Evolutionary conservation across 768 basidiomycete genomes (phyloP).

Genomic region (Neoboletus brunneissimus): DNA sequence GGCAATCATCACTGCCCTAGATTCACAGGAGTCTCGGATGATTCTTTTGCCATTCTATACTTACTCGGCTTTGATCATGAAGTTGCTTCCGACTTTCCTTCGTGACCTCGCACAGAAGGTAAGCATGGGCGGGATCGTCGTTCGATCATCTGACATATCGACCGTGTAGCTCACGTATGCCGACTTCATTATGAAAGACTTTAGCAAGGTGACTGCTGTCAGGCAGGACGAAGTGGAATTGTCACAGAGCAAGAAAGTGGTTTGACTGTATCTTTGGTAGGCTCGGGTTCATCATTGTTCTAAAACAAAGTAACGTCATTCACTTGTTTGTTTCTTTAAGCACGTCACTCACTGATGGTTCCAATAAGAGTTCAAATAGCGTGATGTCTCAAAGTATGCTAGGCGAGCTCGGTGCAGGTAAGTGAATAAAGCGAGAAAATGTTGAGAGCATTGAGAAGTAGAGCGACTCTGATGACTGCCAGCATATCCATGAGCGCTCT

Average conservation of each 20-base stretch:
- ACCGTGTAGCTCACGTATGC: conserved; percentile 56
- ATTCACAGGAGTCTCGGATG: conserved; percentile 71
- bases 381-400: no score
- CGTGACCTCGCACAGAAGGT: conserved; percentile 80
- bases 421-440: no score
- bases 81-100: conserved; percentile 65
- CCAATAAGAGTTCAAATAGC: neutral
- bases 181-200: conserved; percentile 68
- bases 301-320: neutral
- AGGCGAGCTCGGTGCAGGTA: no score
- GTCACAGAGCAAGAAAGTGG: conserved; percentile 9
- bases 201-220: conserved; percentile 61
- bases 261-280: conserved; percentile 1
- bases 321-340: neutral
- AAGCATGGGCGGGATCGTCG: conserved; percentile 12
- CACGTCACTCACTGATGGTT: neutral
- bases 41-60: conserved; percentile 74
- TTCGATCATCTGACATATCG: conserved; percentile 7
- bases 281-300: neutral
- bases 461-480: neutral
- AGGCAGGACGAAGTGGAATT: conserved; percentile 50
- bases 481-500: neutral
- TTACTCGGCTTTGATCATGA: conserved; percentile 54
- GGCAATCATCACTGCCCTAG: conserved; percentile 74
- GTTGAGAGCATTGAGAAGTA: neutral